phyloP scores from a whole-genome alignment of 2,329 filamentous ascomycete genomes.

The Pseudogymnoascus sp. region DNA sequence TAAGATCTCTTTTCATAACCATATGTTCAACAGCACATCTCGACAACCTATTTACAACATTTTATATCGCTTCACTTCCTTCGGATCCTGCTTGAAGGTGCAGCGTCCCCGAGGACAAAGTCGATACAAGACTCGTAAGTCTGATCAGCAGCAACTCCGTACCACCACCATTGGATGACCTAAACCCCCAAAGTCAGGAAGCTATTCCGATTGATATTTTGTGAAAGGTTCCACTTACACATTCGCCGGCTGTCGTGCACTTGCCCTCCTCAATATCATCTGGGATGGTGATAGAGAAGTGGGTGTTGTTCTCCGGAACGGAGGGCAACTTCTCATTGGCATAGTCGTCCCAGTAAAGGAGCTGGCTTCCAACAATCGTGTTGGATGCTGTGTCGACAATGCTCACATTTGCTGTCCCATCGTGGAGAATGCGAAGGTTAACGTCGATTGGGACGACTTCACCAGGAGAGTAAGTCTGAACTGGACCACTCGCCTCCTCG shows the following conservation, averaged over 20 bases:
- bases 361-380: slow-evolving; percentile 38
- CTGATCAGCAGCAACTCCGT: slow-evolving; percentile 41
- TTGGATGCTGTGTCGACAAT: slow-evolving; percentile 43
- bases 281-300: slow-evolving; percentile 48
- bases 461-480: slow-evolving; percentile 37
- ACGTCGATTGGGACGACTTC: slow-evolving; percentile 36
- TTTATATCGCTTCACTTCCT: neutral
- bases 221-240: slow-evolving; percentile 17
- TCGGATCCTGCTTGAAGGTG: neutral
- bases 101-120: slow-evolving; percentile 28
- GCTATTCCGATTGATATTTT: neutral
- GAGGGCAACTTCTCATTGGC: slow-evolving; percentile 36
- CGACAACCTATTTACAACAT: neutral
- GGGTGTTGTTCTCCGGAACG: slow-evolving; percentile 37
- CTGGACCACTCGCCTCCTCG: slow-evolving; percentile 30
- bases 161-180: slow-evolving; percentile 49
- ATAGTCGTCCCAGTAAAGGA: slow-evolving; percentile 42
- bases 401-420: slow-evolving; percentile 46
- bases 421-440: slow-evolving; percentile 40
- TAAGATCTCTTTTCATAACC: neutral
- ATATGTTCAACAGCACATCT: neutral
- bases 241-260: slow-evolving; percentile 20
- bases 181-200: slow-evolving; percentile 34
- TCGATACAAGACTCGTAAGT: slow-evolving; percentile 51
- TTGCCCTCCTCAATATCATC: slow-evolving; percentile 36